phyloP scores from a whole-genome alignment of 441 rosid species.

The Adansonia grandidieri region DNA sequence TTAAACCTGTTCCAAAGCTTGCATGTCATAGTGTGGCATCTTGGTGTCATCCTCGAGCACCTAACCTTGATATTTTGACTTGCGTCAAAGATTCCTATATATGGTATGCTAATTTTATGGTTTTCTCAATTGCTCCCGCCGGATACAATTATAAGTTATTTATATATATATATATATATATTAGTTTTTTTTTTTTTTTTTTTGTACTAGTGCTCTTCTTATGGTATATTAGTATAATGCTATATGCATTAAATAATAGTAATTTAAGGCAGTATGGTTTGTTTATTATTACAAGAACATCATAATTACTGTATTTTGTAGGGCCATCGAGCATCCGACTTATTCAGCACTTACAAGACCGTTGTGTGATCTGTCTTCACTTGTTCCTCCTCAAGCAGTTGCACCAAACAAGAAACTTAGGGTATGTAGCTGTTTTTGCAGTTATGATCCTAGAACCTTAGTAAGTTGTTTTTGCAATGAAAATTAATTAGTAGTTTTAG shows the following conservation, averaged over 20 bases:
- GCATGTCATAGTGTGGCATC: slow-evolving; percentile 98
- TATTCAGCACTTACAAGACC: slow-evolving; percentile 98
- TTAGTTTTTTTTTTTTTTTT: not conserved
- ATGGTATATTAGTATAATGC: not conserved
- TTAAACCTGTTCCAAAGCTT: slow-evolving; percentile 93
- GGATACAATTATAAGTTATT: slow-evolving; percentile 15
- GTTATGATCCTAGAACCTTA: slow-evolving; percentile 7
- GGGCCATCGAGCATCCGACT: slow-evolving; percentile 99
- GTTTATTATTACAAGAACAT: slow-evolving; percentile 16
- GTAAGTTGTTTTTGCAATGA: not conserved
- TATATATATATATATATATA: not conserved
- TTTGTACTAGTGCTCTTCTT: slow-evolving; percentile 18
- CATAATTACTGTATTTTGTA: slow-evolving; percentile 39
- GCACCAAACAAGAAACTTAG: slow-evolving; percentile 92
- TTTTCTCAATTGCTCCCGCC: slow-evolving; percentile 4
- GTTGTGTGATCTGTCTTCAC: slow-evolving; percentile 92
- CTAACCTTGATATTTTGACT: slow-evolving; percentile 93
- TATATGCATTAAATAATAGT: slow-evolving; percentile 13
- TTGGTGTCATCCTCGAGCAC: slow-evolving; percentile 99
- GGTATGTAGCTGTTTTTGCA: slow-evolving; percentile 48
- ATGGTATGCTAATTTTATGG: slow-evolving; percentile 56
- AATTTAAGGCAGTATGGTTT: slow-evolving; percentile 10
- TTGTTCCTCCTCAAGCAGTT: slow-evolving; percentile 88
- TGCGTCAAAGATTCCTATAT: slow-evolving; percentile 98
- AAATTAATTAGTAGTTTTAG: not conserved